Evolutionary conservation across 768 basidiomycete species (phyloP), one percentile per base, ranked within the genome.

Genomic region (Ramaria sp.): DNA sequence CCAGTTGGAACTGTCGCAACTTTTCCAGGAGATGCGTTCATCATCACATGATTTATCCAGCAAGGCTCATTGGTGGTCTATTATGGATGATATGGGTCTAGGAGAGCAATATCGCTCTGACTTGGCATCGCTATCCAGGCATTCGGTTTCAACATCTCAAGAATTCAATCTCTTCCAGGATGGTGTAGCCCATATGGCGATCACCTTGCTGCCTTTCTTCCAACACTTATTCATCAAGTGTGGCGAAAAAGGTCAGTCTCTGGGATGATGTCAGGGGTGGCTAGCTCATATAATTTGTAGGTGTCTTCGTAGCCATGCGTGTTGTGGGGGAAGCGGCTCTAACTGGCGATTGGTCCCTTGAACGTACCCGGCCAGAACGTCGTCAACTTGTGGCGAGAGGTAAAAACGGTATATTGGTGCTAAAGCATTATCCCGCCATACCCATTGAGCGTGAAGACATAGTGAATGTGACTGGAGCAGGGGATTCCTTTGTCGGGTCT

Each of bases 381-480:
- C 77, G 83, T 37, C 70, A 68, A 45, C 67, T 88, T 28, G 69
- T 87, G 15, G 74, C 73, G 20, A 75, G 69, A 25, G 78, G 78
- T 7, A 67, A 67, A 22, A 64, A 63, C 3, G 76, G 78, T 55
- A 67, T 76, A 3, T 63, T 90, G 7, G 74, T 88, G 5, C 45
- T 94, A 28, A 80, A 82, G 39, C 86, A 93, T 64, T 91, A 85
- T 65, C 79, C 88, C 10, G 73, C 88, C 7, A 60, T 76, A 16
- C 63, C 66, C 1, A 58, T 71, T 15, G 67, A 77, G 9, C 62
- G 57, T 3, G 63, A 65, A 15, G 61, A 65, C 24, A 61, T 72
- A 9, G 68, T 83, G 20, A 93, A 84, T 60, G 88, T 90, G 8
- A 97, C 94, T 0, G 95, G 95, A 1, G 93, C 89, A 0, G 94